Evolutionary conservation across 495 filamentous ascomycete genomes (phyloP).

Genomic region (Podospora didyma): DNA sequence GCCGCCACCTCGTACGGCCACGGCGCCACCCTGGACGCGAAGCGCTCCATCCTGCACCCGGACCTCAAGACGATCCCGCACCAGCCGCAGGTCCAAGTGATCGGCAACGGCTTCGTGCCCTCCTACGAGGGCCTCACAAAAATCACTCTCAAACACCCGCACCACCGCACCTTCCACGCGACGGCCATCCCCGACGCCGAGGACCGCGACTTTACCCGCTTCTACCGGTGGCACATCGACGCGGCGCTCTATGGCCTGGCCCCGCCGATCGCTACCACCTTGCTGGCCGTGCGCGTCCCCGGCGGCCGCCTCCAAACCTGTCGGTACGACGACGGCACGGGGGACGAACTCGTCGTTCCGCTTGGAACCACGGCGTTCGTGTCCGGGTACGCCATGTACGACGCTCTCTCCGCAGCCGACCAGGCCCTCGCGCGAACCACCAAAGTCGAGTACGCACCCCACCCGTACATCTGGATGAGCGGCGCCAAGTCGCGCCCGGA

Average conservation of each 20-base stretch:
- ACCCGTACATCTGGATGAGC: constrained; percentile 77
- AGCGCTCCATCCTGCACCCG: constrained; percentile 67
- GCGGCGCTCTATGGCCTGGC: constrained; percentile 69
- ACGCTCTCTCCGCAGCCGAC: constrained; percentile 56
- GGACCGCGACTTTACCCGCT: constrained; percentile 64
- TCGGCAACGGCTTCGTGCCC: constrained; percentile 64
- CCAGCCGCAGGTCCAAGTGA: constrained; percentile 75
- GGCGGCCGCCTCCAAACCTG: constrained; percentile 59
- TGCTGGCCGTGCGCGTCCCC: constrained; percentile 65
- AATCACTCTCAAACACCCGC: constrained; percentile 65
- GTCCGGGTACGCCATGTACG: constrained; percentile 61
- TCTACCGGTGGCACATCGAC: constrained; percentile 78
- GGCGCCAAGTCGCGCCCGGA: constrained; percentile 58
- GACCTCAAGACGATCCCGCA: constrained; percentile 75
- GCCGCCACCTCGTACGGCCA: constrained; percentile 62
- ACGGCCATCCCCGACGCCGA: constrained; percentile 57
- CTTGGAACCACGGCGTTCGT: constrained; percentile 76
- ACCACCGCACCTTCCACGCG: constrained; percentile 70
- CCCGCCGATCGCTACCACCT: constrained; percentile 63
- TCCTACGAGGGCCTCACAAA: constrained; percentile 64
- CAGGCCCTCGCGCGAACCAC: constrained; percentile 61
- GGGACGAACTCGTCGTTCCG: constrained; percentile 63
- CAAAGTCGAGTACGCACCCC: constrained; percentile 68
- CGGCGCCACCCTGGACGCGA: constrained; percentile 63
- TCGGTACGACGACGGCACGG: constrained; percentile 66